Evolutionary conservation across 176 grass and related monocot genomes (phyloP), one percentile per base, ranked within the genome.

Genomic region (Musa troglodytarum): DNA sequence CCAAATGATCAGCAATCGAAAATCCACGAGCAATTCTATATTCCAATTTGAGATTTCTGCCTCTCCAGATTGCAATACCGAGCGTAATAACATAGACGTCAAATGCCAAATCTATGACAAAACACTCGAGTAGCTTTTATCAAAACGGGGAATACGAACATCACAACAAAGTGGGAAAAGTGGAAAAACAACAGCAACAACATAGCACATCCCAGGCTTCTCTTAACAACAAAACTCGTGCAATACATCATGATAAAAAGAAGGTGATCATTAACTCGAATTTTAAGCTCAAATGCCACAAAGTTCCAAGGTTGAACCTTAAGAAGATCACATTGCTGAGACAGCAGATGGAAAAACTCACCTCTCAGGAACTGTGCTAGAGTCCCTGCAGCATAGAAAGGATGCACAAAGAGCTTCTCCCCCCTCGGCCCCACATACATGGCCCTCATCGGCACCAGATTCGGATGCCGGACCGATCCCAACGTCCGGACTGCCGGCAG

Each of bases 391-490:
- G 86, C 88, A 76, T 91, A 97, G 82, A 93, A 93, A 0, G 90
- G 94, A 63, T 93, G 93, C 10, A 90, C 93, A 25, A 97, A 85
- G 76, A 97, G 86, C 74, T 93, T 97, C 87, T 97, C 90, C 24
- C 93, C 90, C 6, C 88, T 81, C 65, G 93, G 93, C 6, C 93
- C 93, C 19, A 90, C 75, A 74, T 97, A 97, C 53, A 97, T 80
- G 53, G 93, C 93, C 76, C 82, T 83, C 74, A 90, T 74, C 62
- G 93, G 90, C 15, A 97, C 90, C 75, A 97, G 78, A 87, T 97
- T 97, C 10, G 85, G 80, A 68, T 97, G 93, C 53, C 78, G 85
- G 65, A 76, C 53, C n/a, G 75, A 50, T 49, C 93, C 90, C 49
- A 93, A 79, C 52, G 79, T 55, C 73, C 75, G 82, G 22, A 85